A percentile compares a stretch with the other conserved stretches of the same genome.
Evolutionary conservation across 2,329 filamentous ascomycete species (phyloP).

Genomic region (Paecilomyces variotii): DNA sequence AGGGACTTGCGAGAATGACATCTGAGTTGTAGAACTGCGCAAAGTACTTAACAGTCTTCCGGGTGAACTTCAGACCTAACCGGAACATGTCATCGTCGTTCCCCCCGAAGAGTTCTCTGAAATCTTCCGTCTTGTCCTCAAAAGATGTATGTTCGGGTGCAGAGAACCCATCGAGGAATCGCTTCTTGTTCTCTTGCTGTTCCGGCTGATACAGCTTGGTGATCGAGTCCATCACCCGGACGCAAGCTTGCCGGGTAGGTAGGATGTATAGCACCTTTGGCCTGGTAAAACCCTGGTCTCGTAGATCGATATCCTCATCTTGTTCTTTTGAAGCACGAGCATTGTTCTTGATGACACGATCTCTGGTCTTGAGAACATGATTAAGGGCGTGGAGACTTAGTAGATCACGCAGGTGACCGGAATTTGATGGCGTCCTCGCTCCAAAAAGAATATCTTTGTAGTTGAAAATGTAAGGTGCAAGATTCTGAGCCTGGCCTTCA

Average conservation of each 20-base stretch:
- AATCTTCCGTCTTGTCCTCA: conserved; percentile 73
- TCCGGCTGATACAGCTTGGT: conserved; percentile 69
- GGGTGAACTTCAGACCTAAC: conserved; percentile 90
- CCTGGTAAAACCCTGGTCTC: conserved; percentile 91
- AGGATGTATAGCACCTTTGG: conserved; percentile 88
- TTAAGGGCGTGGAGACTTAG: conserved; percentile 80
- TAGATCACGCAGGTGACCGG: conserved; percentile 60
- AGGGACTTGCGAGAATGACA: conserved; percentile 82
- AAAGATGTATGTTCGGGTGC: conserved; percentile 61
- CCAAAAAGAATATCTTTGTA: conserved; percentile 77
- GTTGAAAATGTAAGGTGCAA: conserved; percentile 68
- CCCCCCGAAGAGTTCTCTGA: conserved; percentile 79
- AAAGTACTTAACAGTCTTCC: conserved; percentile 93
- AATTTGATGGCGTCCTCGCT: conserved; percentile 61
- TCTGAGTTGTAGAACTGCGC: conserved; percentile 94
- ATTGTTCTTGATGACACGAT: conserved; percentile 88
- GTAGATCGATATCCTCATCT: conserved; percentile 61
- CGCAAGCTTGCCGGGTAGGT: conserved; percentile 80
- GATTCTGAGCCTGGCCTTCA: conserved; percentile 52
- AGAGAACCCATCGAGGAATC: conserved; percentile 78
- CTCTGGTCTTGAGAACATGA: conserved; percentile 87
- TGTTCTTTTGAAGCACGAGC: conserved; percentile 63
- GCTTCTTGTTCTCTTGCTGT: conserved; percentile 89
- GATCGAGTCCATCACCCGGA: conserved; percentile 68
- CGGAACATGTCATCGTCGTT: conserved; percentile 98